Base-by-base conservation (phyloP, 352 stramenopile species). In the Globisporangium spiculum region DNA sequence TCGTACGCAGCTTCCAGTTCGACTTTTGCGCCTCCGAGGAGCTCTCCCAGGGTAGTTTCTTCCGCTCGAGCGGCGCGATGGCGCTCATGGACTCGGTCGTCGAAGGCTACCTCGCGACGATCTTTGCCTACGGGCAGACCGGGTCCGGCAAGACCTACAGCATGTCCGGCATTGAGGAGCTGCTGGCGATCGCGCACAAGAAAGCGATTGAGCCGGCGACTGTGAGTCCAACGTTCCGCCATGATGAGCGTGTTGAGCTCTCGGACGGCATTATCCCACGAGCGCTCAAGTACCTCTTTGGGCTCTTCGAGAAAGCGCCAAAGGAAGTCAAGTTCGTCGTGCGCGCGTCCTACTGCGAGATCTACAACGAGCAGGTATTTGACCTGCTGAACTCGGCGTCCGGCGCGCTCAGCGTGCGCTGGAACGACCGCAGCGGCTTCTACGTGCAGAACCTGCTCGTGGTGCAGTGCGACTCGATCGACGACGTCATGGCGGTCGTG, bases 351-450 rank as follows among this genome's bases (percentile, higher is more conserved):
- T 93, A 89, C 66, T 93, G 83, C 59, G 84, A 94, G 65, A 91
- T 94, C 68, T 94, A 94, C 77, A 94, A 94, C 72, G 86, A 94
- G 63, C 83, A 92, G 36, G 84, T 88, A 0, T 92, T 89, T 26
- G 86, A 94, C 44, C 46, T 94, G 55, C 78, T 94, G 9, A 92
- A 94, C 66, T 74, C 85, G 27, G 74, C 73, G 9, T 89, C 80
- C 0, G 82, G 83, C 0, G 71, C 75, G 7, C 73, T 94, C n/a
- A 84, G 82, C 34, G 75, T 94, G 44, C 84, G 84, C 18, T 94
- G 81, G 84, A 91, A 88, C 50, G 80, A 89, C 59, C 79, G 75
- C 61, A 83, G 77, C 24, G 84, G 83, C 5, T 94, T 94, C 62
- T 94, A 92, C 69, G 86, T 93, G 4, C 81, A 94, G 68, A 83